These are phyloP conservation scores for Taiozyma sp. DNA, from an alignment of 1,139 yeast genomes.

Conservation along the genomic window DNA sequence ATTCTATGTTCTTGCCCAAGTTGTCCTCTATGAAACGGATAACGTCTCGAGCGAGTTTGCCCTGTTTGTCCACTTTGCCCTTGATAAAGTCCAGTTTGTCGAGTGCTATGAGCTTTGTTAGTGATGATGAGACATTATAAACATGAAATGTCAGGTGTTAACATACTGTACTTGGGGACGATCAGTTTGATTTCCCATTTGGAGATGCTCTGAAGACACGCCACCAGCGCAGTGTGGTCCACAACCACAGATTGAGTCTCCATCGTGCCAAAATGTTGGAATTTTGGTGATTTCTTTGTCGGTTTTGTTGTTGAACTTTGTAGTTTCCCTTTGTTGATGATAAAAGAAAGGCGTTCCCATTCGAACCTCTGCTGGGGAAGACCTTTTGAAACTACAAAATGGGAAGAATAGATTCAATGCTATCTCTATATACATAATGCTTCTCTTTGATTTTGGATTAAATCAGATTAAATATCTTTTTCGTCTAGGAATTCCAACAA, in stretches of 20 bases:
- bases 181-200: not conserved
- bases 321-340: no score
- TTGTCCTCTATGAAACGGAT: not conserved
- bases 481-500: constrained; percentile 16
- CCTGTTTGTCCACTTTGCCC: not conserved
- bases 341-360: no score
- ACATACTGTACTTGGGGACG: not conserved
- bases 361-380: no score
- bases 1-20: not conserved
- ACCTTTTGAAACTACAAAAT: no score
- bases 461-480: not conserved
- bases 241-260: not conserved
- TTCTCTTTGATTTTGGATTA: no score
- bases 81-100: not conserved
- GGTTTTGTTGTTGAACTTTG: no score
- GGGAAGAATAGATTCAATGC: no score
- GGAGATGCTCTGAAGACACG: not conserved
- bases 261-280: not conserved
- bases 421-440: not conserved
- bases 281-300: no score
- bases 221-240: not conserved
- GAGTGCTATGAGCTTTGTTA: not conserved
- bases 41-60: not conserved
- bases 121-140: not conserved
- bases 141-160: not conserved